Evolutionary conservation across 495 filamentous ascomycete genomes (phyloP), one percentile per base, ranked within the genome.

Genomic region (Hypoxylon fuscum): DNA sequence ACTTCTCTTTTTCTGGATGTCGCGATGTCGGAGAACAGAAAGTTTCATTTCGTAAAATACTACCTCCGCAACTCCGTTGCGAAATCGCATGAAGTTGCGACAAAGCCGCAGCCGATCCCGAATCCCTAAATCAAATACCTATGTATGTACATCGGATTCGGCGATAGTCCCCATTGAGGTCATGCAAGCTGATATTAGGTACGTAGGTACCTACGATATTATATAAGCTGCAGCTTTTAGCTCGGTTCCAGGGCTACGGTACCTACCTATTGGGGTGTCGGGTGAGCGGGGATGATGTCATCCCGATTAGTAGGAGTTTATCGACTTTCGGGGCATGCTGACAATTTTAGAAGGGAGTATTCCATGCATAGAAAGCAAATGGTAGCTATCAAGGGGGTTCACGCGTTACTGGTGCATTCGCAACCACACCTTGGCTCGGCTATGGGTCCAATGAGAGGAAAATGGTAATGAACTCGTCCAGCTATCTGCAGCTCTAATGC

Each of bases 241-340:
- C 52, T 56, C 41, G 57, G 63, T 66, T 53, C 63, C 63, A 41
- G 57, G 47, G 42, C 63, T 66, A 38, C 54, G 63, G 63, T 49
- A n/a, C n/a, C n/a, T n/a, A n/a, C n/a, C n/a, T n/a, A 56, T 43
- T 40, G 60, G 34, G 42, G 42, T 43, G 52, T 58, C 63, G 63
- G 63, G 18, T 47, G 47, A 66, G 48, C 46, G 63, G 62, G 50
- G 29, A 58, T 62, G 63, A 62, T 54, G 57, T 62, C 57, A 61
- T 52, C 34, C 35, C 46, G 21, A 49, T 49, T n/a, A 60, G 25
- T 57, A 51, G 25, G 17, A 15, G 18, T 7, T 4, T 40, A 22
- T 58, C 4, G 38, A 1, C 2, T 46, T 62, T 45, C 46, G 4
- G 15, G 29, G 17, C 34, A 43, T 55, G 61, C 61, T 64, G 61